Evolutionary conservation across 31 red algal species (phyloP), one percentile per base, ranked within the genome.

Genomic region (Asparagopsis taxiformis): DNA sequence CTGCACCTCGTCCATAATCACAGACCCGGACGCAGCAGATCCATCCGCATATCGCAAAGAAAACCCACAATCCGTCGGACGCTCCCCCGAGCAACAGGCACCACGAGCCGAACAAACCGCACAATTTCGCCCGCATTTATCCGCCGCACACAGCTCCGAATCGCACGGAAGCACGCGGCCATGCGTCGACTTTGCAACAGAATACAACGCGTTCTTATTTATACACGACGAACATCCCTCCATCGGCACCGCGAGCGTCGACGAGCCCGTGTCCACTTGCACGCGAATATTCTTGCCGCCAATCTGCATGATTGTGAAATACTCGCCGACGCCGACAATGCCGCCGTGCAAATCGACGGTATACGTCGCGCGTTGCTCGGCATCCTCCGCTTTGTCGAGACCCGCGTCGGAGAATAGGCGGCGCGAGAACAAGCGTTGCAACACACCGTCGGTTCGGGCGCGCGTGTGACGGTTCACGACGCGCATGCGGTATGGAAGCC

Each of bases 41-140:
- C 93, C 93, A 65, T 97, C 93, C 1, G 65, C 93, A 58, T 91
- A 97, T 60, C 74, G 43, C 20, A 97, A 58, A 35, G 75, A 68
- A 44, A 97, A 91, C 44, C 74, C 88, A 64, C 93, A 97, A n/a
- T 71, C 81, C 50, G 73, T 34, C 7, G 81, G 87, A 1, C 64
- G 35, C 41, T 80, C 51, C 23, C 62, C 56, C 36, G 88, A 68
- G 64, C 93, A 97, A 53, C 93, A 97, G 26, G 82, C 89, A 28
- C 75, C 79, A 2, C 35, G 34, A 2, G 53, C 2, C 38, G 65
- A 70, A 49, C 79, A 84, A 15, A 62, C 36, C 65, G 55, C 31
- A 35, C 79, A 84, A 25, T 51, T 62, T 0, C 25, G 22, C 8
- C 68, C 35, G 55, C 65, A 84, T 31, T 56, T 10, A 11, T 52